phyloP scores from a whole-genome alignment of 78 protist species.

The Guillardia theta region DNA sequence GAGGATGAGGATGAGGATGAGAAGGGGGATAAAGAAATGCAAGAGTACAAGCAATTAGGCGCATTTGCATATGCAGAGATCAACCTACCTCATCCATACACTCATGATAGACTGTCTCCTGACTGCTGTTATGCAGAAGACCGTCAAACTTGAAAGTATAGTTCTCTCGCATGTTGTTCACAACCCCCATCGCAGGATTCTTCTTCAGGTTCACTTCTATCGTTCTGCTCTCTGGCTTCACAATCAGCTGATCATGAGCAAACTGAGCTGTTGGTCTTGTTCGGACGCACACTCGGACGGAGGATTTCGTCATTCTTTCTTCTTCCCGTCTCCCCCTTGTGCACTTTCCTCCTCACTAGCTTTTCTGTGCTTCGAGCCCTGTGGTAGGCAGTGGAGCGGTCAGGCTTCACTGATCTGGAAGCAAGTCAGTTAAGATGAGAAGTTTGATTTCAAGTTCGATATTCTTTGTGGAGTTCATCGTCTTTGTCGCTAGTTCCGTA shows the following conservation, averaged over 20 bases:
- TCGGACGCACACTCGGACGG: constrained; percentile 55
- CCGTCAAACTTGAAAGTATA: constrained; percentile 39
- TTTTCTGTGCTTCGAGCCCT: too few species aligned
- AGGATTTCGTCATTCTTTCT: constrained; percentile 22
- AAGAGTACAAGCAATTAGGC: background rate
- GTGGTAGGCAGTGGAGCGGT: too few species aligned
- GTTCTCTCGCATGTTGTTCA: constrained; percentile 45
- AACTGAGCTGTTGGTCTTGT: constrained; percentile 61
- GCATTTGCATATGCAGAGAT: too few species aligned
- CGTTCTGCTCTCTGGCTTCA: background rate
- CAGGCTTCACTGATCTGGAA: too few species aligned
- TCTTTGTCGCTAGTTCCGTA: too few species aligned
- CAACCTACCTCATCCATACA: background rate
- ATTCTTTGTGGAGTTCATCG: too few species aligned
- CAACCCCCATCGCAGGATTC: constrained; percentile 39
- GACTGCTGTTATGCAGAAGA: constrained; percentile 63
- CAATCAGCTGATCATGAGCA: background rate
- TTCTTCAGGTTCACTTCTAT: background rate
- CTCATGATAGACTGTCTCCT: constrained; percentile 60
- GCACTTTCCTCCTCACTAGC: too few species aligned
- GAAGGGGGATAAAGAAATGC: too few species aligned
- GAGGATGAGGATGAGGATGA: too few species aligned
- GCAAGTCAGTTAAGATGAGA: too few species aligned
- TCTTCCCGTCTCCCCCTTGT: background rate
- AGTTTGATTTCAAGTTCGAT: too few species aligned